Evolutionary conservation across 2,329 filamentous ascomycete species (phyloP), one percentile per base, ranked within the genome.

Genomic region (Fusarium buharicum): DNA sequence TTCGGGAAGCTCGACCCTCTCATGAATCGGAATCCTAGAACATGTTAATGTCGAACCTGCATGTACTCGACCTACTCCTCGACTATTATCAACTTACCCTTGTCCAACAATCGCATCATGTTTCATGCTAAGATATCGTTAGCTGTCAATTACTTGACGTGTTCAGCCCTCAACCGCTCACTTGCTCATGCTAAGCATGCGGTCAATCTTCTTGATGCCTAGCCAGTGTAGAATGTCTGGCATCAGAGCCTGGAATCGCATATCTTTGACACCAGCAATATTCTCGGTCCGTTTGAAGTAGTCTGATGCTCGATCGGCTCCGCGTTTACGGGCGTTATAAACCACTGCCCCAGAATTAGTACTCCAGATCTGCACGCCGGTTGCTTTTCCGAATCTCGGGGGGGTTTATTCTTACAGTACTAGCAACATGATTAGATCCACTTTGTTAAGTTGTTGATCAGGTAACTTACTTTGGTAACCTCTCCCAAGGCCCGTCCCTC

Each of bases 101-200:
- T 93, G 90, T 55, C 87, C 85, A 49, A 95, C 91, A 72, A 95
- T 94, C 49, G 91, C 91, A 78, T 95, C 91, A 77, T 95, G 89
- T 81, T 95, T 94, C 91, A 94, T 93, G 78, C 89, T 92, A 68
- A 69, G 33, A 38, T n/a, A 39, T 46, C 55, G 58, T 76, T 64
- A 77, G 73, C 64, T 41, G 57, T 61, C 48, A 27, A 27, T 38
- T 45, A 18, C 33, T 49, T 27, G 27, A 61, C 52, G 44, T 64
- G 49, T 55, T 59, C 40, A 45, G 17, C 22, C 37, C 16, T 46
- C 39, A 31, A 40, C n/a, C 24, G 81, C 87, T 81, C 74, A 91
- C 89, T 98, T 96, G 78, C 92, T 96, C 95, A 98, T 98, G 80
- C 92, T 96, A 70, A 97, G 81, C 95, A 98, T 99, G 59, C 93